phyloP scores from a whole-genome alignment of 495 filamentous ascomycete genomes.

The Aspergillus biplanus region DNA sequence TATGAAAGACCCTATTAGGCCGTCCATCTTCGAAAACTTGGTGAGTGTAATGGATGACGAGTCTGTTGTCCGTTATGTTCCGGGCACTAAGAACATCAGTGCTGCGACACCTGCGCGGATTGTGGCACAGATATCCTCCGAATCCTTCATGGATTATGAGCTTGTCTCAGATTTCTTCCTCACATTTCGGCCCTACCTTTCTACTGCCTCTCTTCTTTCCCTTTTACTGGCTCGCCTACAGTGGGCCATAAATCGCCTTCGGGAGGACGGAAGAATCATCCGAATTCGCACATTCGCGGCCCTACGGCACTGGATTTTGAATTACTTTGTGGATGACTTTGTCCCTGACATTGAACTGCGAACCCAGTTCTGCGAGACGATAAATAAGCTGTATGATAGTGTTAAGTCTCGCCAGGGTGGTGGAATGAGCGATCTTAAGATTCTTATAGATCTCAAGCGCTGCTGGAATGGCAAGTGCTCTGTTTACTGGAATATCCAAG shows the following conservation, averaged over 20 bases:
- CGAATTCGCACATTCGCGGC: conserved; percentile 95
- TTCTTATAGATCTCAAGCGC: conserved; percentile 91
- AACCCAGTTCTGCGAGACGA: conserved; percentile 74
- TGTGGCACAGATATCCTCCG: conserved; percentile 97
- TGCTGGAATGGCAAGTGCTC: conserved; percentile 94
- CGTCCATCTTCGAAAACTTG: conserved; percentile 76
- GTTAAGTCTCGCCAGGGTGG: conserved; percentile 55
- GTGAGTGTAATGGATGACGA: conserved; percentile 74
- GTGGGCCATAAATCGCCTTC: conserved; percentile 81
- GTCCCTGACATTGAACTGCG: conserved; percentile 80
- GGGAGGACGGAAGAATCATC: conserved; percentile 89
- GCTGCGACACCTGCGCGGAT: conserved; percentile 91
- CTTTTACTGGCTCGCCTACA: conserved; percentile 82
- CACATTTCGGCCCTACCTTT: conserved; percentile 86
- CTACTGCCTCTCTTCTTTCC: conserved; percentile 71
- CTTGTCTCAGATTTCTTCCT: conserved; percentile 98
- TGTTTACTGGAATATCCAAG: conserved; percentile 79
- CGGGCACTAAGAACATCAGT: conserved; percentile 70
- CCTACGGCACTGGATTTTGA: conserved; percentile 95
- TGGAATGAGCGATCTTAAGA: conserved; percentile 81
- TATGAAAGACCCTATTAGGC: conserved; percentile 51
- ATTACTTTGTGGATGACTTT: conserved; percentile 97
- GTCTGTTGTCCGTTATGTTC: conserved; percentile 81
- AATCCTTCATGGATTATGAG: conserved; percentile 95
- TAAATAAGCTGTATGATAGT: conserved; percentile 76